Percentiles rank a stretch among this genome's conserved stretches.
phyloP scores from a whole-genome alignment of 2,329 filamentous ascomycete genomes.

The Colletotrichum limetticola region DNA sequence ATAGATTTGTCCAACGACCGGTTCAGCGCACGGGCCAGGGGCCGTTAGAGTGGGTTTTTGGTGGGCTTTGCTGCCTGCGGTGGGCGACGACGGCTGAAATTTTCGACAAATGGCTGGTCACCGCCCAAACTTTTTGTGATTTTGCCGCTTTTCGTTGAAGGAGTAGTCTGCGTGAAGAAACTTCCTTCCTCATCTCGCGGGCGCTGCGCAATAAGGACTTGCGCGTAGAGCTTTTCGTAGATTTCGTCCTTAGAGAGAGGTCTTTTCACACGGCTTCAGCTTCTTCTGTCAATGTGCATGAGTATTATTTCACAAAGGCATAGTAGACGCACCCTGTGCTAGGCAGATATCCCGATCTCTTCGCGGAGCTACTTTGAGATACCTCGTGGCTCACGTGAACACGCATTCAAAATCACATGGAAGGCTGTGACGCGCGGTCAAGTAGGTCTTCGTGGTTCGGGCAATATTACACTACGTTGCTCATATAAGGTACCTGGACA shows the following conservation, averaged over 20 bases:
- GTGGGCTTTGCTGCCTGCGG: slow-evolving; percentile 8
- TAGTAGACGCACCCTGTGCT: background rate
- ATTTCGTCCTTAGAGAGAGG: background rate
- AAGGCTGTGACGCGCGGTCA: background rate
- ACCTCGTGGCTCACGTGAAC: background rate
- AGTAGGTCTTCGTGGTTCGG: background rate
- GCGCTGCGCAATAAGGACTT: background rate
- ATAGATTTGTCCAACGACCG: slow-evolving; percentile 45
- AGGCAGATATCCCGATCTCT: background rate
- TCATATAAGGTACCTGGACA: background rate
- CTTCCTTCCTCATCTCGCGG: slow-evolving; percentile 1
- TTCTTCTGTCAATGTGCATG: background rate
- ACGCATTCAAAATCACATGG: background rate
- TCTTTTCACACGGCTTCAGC: background rate
- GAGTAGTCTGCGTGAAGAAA: background rate
- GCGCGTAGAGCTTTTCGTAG: background rate
- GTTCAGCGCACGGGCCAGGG: slow-evolving; percentile 6
- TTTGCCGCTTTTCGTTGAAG: slow-evolving; percentile 17
- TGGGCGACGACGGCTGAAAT: slow-evolving; percentile 11
- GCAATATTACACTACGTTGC: background rate
- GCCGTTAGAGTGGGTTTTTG: background rate
- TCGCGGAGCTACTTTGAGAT: background rate
- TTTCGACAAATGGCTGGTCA: slow-evolving; percentile 25
- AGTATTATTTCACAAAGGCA: too few species aligned
- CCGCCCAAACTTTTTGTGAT: background rate